Evolutionary conservation across 176 grass and related monocot genomes (phyloP).

Genomic region (Oryza glaberrima): DNA sequence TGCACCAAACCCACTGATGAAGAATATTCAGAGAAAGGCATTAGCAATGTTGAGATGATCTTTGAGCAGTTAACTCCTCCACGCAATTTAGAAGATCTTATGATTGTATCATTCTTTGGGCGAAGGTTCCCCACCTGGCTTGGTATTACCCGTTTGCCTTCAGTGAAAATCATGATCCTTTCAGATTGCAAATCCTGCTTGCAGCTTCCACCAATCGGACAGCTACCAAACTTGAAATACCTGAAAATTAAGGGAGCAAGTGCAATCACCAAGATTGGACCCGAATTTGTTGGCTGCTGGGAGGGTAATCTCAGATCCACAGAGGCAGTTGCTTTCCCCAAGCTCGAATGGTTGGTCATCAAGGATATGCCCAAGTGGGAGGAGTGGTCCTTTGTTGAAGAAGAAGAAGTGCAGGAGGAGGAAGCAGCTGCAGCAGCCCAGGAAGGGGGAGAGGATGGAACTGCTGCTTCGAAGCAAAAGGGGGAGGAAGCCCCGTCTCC

Average conservation of each 20-base stretch:
- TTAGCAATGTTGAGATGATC: conserved; percentile 10
- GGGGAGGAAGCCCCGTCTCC: too few species aligned
- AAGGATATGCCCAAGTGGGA: too few species aligned
- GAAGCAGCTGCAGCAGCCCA: too few species aligned
- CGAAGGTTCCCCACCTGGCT: conserved; percentile 5
- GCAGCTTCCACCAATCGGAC: conserved; percentile 27
- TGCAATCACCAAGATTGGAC: conserved; percentile 29
- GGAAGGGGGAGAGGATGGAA: too few species aligned
- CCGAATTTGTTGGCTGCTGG: conserved; percentile 23
- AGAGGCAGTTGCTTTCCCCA: too few species aligned
- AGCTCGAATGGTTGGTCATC: too few species aligned
- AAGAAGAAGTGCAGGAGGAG: too few species aligned
- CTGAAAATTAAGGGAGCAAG: background rate
- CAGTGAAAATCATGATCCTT: background rate
- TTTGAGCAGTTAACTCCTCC: conserved; percentile 34
- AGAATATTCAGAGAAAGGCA: background rate
- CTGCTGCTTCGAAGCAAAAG: too few species aligned
- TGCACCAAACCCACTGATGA: background rate
- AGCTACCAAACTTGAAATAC: conserved; percentile 28
- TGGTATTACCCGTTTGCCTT: background rate
- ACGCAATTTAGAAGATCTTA: background rate
- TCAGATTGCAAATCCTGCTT: background rate
- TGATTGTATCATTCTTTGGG: conserved; percentile 41
- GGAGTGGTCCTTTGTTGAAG: too few species aligned
- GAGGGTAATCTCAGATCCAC: background rate